Evolutionary conservation across 805 yeast genomes (phyloP).

Genomic region (Lipomyces chichibuensis): DNA sequence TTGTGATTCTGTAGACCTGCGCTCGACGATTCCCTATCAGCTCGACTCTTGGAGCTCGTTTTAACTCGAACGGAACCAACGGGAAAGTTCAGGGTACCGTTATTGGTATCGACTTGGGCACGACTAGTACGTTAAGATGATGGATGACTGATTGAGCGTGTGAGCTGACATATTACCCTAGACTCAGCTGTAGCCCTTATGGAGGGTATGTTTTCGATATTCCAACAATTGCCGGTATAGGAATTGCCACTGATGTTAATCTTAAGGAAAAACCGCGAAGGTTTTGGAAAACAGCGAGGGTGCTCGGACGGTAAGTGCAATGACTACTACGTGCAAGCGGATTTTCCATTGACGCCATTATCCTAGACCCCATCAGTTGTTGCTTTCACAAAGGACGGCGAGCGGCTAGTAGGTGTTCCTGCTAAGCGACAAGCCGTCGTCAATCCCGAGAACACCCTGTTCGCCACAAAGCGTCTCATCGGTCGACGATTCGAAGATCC

Average conservation of each 20-base stretch:
- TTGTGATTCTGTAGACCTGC: slow-evolving; percentile 5
- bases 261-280: slow-evolving; percentile 64
- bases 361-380: slow-evolving; percentile 81
- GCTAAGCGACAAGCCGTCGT: slow-evolving; percentile 97
- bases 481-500: slow-evolving; percentile 88
- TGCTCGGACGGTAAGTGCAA: slow-evolving; percentile 54
- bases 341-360: background rate
- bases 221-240: background rate
- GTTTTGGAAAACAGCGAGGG: slow-evolving; percentile 81
- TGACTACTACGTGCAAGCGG: background rate
- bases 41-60: slow-evolving; percentile 44
- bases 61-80: slow-evolving; percentile 47
- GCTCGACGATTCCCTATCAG: slow-evolving; percentile 12
- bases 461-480: slow-evolving; percentile 92
- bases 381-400: slow-evolving; percentile 90
- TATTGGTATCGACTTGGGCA: slow-evolving; percentile 84
- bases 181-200: slow-evolving; percentile 84
- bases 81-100: slow-evolving; percentile 62
- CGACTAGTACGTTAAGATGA: slow-evolving; percentile 54
- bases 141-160: background rate
- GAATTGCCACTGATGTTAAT: background rate
- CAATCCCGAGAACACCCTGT: slow-evolving; percentile 90
- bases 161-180: slow-evolving; percentile 1
- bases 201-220: slow-evolving; percentile 47
- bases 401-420: slow-evolving; percentile 88